These are phyloP conservation scores for Spergularia bocconei DNA, from an alignment of 148 eudicot genomes.

Conservation along the genomic window DNA sequence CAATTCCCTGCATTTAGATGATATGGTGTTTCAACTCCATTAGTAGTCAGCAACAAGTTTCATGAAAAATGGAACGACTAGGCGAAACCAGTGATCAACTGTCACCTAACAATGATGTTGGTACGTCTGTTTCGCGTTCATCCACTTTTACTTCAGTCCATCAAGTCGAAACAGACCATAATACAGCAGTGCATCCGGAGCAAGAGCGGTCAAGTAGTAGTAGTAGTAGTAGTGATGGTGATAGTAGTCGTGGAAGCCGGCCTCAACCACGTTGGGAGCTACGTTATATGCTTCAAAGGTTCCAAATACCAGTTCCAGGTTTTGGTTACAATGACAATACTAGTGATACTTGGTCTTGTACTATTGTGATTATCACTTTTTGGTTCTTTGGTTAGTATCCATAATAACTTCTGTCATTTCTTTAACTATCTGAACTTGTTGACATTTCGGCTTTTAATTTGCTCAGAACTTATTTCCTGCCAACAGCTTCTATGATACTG, in stretches of 20 bases:
- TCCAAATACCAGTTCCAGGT: constrained; percentile 22
- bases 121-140: neutral
- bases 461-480: constrained; percentile 4
- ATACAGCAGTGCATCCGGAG: constrained; percentile 21
- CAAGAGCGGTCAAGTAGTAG: constrained; percentile 6
- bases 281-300: constrained; percentile 19
- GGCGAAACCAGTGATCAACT: neutral
- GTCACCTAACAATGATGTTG: constrained; percentile 3
- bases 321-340: constrained; percentile 18
- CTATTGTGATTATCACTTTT: constrained; percentile 42
- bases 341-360: constrained; percentile 49
- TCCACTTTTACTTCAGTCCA: constrained; percentile 19
- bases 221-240: neutral
- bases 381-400: constrained; percentile 54
- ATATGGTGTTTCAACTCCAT: too few species aligned
- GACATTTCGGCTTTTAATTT: neutral
- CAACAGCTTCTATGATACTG: constrained; percentile 51
- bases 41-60: neutral
- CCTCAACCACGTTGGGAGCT: constrained; percentile 10
- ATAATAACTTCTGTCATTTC: neutral
- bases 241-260: neutral
- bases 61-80: constrained; percentile 35
- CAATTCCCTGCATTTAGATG: too few species aligned
- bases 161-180: constrained; percentile 28
- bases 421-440: neutral